Conservation (phyloP, 768 basidiomycete species). For the Pleurotus cornucopiae region DNA sequence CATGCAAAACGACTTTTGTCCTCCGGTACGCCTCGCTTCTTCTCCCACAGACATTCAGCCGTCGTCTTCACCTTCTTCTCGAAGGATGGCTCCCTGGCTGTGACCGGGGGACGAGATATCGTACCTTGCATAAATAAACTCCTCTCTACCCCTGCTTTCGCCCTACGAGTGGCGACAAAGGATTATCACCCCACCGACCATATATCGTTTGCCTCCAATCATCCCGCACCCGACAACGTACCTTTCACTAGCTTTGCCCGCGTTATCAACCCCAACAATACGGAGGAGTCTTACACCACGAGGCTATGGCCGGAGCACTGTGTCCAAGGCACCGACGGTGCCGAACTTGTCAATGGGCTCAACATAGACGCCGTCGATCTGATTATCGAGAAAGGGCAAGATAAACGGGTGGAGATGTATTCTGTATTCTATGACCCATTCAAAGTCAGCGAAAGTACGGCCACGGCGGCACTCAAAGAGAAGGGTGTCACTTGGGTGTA, state of each 20-base stretch:
- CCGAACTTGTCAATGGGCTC: constrained; percentile 38
- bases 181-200: constrained; percentile 46
- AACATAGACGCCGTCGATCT: constrained; percentile 23
- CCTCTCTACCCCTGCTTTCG: constrained; percentile 38
- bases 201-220: constrained; percentile 54
- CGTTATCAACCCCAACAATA: constrained; percentile 30
- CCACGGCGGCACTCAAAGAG: not conserved
- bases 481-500: constrained; percentile 42
- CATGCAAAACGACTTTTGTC: constrained; percentile 67
- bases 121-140: constrained; percentile 43
- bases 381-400: constrained; percentile 35
- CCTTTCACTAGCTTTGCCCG: constrained; percentile 16
- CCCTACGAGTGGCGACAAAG: constrained; percentile 35
- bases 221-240: constrained; percentile 18
- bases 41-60: not conserved
- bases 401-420: constrained; percentile 58
- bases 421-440: constrained; percentile 59
- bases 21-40: constrained; percentile 15
- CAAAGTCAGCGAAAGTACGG: constrained; percentile 14
- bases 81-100: constrained; percentile 50
- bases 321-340: constrained; percentile 48
- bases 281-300: constrained; percentile 30
- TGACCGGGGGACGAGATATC: constrained; percentile 47
- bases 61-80: constrained; percentile 6
- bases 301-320: constrained; percentile 74